phyloP scores from a whole-genome alignment of 139 green algal genomes.

The Pseudopediastrum boryanum region DNA sequence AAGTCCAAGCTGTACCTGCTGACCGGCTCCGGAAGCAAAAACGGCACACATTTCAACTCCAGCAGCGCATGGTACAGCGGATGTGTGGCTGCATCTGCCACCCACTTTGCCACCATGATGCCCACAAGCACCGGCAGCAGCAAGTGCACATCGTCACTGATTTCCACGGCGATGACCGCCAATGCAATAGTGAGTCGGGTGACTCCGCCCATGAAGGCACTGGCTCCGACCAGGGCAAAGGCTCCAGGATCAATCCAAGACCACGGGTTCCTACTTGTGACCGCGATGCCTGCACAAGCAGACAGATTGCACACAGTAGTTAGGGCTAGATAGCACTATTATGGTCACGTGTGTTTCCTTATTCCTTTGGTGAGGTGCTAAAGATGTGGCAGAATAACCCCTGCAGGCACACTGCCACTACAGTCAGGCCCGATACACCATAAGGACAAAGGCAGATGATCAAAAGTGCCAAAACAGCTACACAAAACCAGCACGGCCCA shows the following conservation, averaged over 20 bases:
- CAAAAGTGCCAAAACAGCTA: too few species aligned
- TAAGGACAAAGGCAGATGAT: too few species aligned
- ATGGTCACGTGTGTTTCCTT: too few species aligned
- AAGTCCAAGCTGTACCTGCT: constrained; percentile 66
- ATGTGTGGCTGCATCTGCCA: constrained; percentile 78
- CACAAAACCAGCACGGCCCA: too few species aligned
- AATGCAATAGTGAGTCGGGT: constrained; percentile 88
- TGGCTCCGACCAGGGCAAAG: constrained; percentile 87
- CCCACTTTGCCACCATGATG: constrained; percentile 85
- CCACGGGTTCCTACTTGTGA: constrained; percentile 66
- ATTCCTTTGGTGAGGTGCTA: too few species aligned
- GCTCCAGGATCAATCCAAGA: constrained; percentile 88
- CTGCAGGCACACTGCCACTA: too few species aligned
- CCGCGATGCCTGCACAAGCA: too few species aligned
- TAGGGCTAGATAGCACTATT: too few species aligned
- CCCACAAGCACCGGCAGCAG: constrained; percentile 86
- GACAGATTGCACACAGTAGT: too few species aligned
- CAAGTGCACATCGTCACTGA: constrained; percentile 87
- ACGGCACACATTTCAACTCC: constrained; percentile 86
- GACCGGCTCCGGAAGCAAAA: constrained; percentile 64
- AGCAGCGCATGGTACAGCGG: constrained; percentile 85
- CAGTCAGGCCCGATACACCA: too few species aligned
- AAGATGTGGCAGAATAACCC: too few species aligned
- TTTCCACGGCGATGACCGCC: constrained; percentile 93
- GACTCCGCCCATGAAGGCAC: constrained; percentile 90